Evolutionary conservation across 306 rosid species (phyloP).

Genomic region (Gillenia trifoliata): DNA sequence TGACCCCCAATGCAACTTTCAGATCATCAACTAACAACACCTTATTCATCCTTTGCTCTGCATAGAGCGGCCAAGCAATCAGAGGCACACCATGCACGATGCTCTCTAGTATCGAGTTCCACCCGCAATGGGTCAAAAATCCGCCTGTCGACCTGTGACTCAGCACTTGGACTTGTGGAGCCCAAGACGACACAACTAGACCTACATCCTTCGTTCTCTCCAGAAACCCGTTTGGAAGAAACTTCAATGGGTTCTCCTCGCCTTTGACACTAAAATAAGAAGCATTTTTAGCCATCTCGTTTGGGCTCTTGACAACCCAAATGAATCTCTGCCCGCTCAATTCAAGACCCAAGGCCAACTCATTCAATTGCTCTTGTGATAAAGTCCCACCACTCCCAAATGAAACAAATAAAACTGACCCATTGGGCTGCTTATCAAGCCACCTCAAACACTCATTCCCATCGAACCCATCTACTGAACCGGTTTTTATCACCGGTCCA

Average conservation of each 20-base stretch:
- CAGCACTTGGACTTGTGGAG: conserved; percentile 3
- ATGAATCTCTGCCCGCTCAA: conserved; percentile 8
- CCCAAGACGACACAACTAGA: neutral
- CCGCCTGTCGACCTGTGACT: neutral
- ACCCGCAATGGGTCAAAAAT: conserved; percentile 9
- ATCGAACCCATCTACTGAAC: neutral
- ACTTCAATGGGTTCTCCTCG: neutral
- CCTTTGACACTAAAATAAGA: neutral
- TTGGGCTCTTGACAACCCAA: conserved; percentile 9
- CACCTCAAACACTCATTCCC: conserved; percentile 18
- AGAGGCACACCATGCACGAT: conserved; percentile 13
- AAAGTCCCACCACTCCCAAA: conserved; percentile 19
- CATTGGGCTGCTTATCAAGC: conserved; percentile 7
- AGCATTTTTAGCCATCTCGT: neutral
- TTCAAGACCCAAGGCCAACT: conserved; percentile 17
- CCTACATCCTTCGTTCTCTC: conserved; percentile 15
- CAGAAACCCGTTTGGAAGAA: neutral
- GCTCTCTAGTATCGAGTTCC: conserved; percentile 13
- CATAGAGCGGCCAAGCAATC: conserved; percentile 24
- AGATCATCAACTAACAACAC: neutral
- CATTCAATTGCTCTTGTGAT: conserved; percentile 1
- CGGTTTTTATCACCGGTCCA: conserved; percentile 11
- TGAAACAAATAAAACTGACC: conserved; percentile 12
- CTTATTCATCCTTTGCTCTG: conserved; percentile 2
- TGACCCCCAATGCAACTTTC: conserved; percentile 12